Percentiles rank a stretch among this genome's conserved stretches.
Conservation (phyloP, 2,329 filamentous ascomycete genomes). For the Ascochyta rabiei region DNA sequence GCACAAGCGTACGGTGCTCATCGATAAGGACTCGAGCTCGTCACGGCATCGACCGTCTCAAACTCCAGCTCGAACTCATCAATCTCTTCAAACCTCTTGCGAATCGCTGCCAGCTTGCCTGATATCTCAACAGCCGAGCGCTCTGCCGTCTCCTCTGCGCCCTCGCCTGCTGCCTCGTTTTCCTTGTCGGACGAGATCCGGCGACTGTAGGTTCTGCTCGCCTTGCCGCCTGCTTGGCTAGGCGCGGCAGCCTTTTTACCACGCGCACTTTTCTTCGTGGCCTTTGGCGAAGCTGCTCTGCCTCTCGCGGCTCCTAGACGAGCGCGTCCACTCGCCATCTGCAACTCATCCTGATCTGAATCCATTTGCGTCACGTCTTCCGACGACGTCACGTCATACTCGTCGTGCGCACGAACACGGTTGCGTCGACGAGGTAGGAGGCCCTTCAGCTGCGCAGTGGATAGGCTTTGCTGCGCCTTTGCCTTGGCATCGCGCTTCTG, state of each 20-base stretch:
- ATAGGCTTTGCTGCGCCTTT: constrained; percentile 42
- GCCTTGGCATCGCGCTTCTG: constrained; percentile 24
- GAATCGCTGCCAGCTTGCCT: constrained; percentile 51
- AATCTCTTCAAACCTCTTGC: constrained; percentile 57
- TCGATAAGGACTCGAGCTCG: constrained; percentile 51
- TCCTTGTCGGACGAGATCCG: constrained; percentile 52
- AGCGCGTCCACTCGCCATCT: constrained; percentile 34
- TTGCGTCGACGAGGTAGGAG: constrained; percentile 52
- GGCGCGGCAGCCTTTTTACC: constrained; percentile 29
- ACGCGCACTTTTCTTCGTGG: constrained; percentile 32
- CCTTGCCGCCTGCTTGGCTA: constrained; percentile 27
- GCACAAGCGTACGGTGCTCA: constrained; percentile 1
- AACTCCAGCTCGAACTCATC: constrained; percentile 59
- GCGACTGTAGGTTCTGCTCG: constrained; percentile 42
- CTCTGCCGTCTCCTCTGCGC: constrained; percentile 35
- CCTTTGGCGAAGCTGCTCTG: constrained; percentile 31
- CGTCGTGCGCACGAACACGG: constrained; percentile 37
- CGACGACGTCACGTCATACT: constrained; percentile 51
- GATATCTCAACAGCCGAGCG: constrained; percentile 34
- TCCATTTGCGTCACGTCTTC: constrained; percentile 41
- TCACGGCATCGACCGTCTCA: constrained; percentile 52
- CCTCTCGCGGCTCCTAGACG: constrained; percentile 21
- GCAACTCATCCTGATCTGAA: constrained; percentile 53
- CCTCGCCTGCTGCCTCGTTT: constrained; percentile 40
- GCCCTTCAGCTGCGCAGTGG: constrained; percentile 53